These are phyloP conservation scores for Nemania serpens DNA, from an alignment of 2,329 filamentous ascomycete species.

Conservation along the genomic window DNA sequence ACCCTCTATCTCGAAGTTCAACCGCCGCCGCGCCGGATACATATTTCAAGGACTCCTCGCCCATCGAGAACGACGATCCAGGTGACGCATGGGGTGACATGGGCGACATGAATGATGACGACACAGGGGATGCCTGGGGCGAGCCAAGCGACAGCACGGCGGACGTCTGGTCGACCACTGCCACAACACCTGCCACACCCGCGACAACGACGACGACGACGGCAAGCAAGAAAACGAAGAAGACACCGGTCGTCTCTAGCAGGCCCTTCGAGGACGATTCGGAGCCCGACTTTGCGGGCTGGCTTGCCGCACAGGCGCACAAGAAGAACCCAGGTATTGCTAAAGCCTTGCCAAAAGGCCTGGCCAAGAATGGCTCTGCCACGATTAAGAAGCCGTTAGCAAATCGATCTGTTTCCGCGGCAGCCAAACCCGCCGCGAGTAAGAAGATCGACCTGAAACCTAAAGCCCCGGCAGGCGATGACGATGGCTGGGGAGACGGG, in stretches of 20 bases:
- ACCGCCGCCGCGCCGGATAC: conserved; percentile 51
- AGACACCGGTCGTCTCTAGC: conserved; percentile 41
- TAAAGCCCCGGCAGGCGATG: conserved; percentile 60
- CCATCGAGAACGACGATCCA: conserved; percentile 61
- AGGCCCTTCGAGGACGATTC: conserved; percentile 77
- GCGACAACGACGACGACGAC: not conserved
- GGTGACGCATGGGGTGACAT: conserved; percentile 78
- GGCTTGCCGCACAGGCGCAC: conserved; percentile 84
- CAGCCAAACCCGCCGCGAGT: conserved; percentile 38
- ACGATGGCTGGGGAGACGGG: conserved; percentile 68
- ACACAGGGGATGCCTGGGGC: conserved; percentile 76
- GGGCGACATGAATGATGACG: conserved; percentile 52
- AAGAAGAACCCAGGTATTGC: conserved; percentile 57
- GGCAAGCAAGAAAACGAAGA: conserved; percentile 36
- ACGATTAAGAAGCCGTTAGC: conserved; percentile 44
- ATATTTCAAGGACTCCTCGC: conserved; percentile 47
- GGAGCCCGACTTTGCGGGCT: conserved; percentile 95
- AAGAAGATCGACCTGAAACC: conserved; percentile 75
- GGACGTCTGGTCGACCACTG: conserved; percentile 21
- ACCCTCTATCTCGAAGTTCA: conserved; percentile 52
- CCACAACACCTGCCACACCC: conserved; percentile 6
- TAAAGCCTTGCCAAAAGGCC: conserved; percentile 81
- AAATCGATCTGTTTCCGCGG: conserved; percentile 37
- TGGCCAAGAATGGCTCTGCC: conserved; percentile 61
- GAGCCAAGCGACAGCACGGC: conserved; percentile 53